Evolutionary conservation across 1,139 yeast species (phyloP), one percentile per base, ranked within the genome.

Genomic region (Schwanniomyces etchellsii): DNA sequence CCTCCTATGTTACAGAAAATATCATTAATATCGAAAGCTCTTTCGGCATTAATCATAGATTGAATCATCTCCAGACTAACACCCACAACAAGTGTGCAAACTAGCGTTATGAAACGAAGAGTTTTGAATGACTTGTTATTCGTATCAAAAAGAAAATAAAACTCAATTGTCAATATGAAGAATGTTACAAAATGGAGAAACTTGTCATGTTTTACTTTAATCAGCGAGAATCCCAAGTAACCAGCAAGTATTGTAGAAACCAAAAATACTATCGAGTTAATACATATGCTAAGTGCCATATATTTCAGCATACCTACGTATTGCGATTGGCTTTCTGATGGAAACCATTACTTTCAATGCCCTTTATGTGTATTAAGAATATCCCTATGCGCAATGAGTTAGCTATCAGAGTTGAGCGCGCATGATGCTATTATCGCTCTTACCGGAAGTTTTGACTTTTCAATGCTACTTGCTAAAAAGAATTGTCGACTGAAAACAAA

Each of bases 61-160:
- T 75, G 82, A 4, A 64, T 45, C 27, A 74, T 50, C 47, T 77
- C 84, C 55, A 77, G 77, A 5, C 64, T 59, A 11, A 75, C 50
- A 17, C 77, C 60, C 3, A 68, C 77, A 2, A 61, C 52, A 2
- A 60, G 32, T 4, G 76, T 62, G 43, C 79, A 71, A 13, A 60
- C 57, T 1, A 58, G 34, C 2, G 82, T 71, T 27, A 70, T 36
- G 28, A 57, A 55, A 21, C 61, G 52, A 34, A 71, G 50, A 7
- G 60, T 48, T 35, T 65, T 59, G 37, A 66, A 50, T 5, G 59
- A 52, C 33, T 50, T 53, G 27, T 46, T 48, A n/a, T 41, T 43
- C 18, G 63, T 50, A 27, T 75, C 77, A 32, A 76, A 55, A 5
- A 75, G 48, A 60, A 75, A 74, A 58, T 74, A 77, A 45, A 77